Base-by-base conservation (phyloP, 2,329 filamentous ascomycete species). In the Aulographum hederae region DNA sequence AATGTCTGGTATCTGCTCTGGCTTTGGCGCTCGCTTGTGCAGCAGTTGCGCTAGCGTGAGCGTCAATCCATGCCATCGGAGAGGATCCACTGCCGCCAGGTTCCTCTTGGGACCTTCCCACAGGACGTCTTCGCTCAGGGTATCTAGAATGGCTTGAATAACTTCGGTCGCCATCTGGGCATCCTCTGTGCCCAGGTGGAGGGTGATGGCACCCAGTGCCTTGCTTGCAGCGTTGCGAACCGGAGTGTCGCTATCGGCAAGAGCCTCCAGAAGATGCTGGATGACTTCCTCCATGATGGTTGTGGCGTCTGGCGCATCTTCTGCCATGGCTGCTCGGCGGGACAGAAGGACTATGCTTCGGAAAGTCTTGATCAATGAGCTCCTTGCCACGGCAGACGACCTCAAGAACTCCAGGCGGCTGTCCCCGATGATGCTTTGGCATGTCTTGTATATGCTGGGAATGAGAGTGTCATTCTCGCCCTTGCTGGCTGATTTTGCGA, bases 201-300 rank as follows among this genome's bases (percentile, higher is more conserved):
- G 59, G 0, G 85, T 77, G 40, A 95, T 73, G 32, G 92, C 67
- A 51, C 84, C 92, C 28, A 95, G 67, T 3, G 84, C 79, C 55
- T 98, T 98, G 51, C 84, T 93, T 14, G 86, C 81, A 19, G 86
- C 78, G 43, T 93, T 70, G 23, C 89, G 67, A 10, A 98, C 85
- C 1, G 84, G 82, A 0, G 85, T 94, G 45, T 95, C 85, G 37
- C 80, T 79, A 50, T 98, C 89, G 2, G 73, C 73, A 1, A 95
- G 60, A 10, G 68, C 66, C 37, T 81, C 75, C 3, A 98, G 64
- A 3, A 94, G 63, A 44, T 79, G 73, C 33, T 84, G 78, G 41
- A 98, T 82, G 4, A 78, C 69, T 18, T 75, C 74, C 54, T 95
- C 86, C 12, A 92, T 34, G 52, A 47, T 43, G 13, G 44, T 42